Conservation (phyloP, 306 rosid genomes). For the Medicago truncatula region DNA sequence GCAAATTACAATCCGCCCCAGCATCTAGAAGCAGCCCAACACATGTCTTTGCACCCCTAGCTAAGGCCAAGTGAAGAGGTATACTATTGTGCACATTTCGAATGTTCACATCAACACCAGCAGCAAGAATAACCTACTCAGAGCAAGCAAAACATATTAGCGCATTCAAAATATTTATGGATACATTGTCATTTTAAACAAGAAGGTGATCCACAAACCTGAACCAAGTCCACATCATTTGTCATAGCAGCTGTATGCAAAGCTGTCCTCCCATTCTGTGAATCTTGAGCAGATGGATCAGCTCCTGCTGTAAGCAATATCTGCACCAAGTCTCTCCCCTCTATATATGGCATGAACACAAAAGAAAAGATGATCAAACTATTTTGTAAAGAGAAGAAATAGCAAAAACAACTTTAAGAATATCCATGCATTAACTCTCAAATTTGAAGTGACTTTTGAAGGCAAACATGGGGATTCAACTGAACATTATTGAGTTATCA, state of each 20-base stretch:
- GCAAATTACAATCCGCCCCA: constrained; percentile 91
- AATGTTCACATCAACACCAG: constrained; percentile 92
- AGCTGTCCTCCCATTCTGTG: constrained; percentile 92
- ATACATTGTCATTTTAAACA: constrained; percentile 32
- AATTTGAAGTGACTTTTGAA: constrained; percentile 3
- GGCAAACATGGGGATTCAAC: neutral
- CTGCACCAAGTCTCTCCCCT: constrained; percentile 92
- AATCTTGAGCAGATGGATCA: constrained; percentile 89
- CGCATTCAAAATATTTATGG: constrained; percentile 35
- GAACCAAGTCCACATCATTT: constrained; percentile 83
- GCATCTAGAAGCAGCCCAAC: constrained; percentile 86
- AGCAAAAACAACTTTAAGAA: neutral
- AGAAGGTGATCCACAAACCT: constrained; percentile 56
- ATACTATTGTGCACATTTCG: constrained; percentile 88
- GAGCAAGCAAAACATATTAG: constrained; percentile 40
- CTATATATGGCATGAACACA: constrained; percentile 51
- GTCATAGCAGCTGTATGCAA: constrained; percentile 96
- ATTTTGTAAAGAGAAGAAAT: constrained; percentile 20
- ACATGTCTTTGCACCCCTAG: constrained; percentile 97
- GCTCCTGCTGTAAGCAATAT: constrained; percentile 92
- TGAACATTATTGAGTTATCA: constrained; percentile 12
- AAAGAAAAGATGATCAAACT: constrained; percentile 36
- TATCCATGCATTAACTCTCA: constrained; percentile 26
- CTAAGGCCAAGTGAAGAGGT: constrained; percentile 96
- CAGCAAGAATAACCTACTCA: constrained; percentile 85